Base-by-base conservation (phyloP, 2,329 filamentous ascomycete genomes). In the Ophiosphaerella korrae region DNA sequence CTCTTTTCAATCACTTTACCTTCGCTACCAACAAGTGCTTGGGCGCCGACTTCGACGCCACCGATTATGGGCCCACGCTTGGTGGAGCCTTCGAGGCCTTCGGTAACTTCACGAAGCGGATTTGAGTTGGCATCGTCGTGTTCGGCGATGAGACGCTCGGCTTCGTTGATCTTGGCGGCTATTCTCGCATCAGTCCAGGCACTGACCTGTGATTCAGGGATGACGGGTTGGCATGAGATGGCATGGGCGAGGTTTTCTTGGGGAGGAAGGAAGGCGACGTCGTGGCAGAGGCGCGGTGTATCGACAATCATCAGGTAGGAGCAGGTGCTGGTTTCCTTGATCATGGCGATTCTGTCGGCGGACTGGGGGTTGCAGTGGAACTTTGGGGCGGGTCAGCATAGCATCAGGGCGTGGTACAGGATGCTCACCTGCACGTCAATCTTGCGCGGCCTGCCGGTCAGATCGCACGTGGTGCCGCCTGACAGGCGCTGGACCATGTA, bases 301-400 rank as follows among this genome's bases (percentile, higher is more conserved):
- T 96, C 89, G 56, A 97, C 84, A 29, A 96, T 85, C 92, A 97
- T 96, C 46, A 96, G 80, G 70, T 97, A 97, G 11, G 90, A 86
- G 75, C 92, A 97, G 9, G 91, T 96, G 2, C 88, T 89, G 1
- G 93, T 85, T 72, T 97, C 92, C 73, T 96, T 96, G 75, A 97
- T 95, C 85, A 90, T 92, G 37, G 88, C 88, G 63, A 97, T 96
- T 41, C 88, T 85, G 70, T 96, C 88, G 40, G 78, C 80, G 2
- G 84, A 84, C 42, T 89, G 87, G 0, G 90, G 90, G 63, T 90
- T 88, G 76, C 92, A 96, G 65, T 88, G 86, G 59, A 86, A 88
- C 74, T 88, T 29, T 12, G 16, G 7, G 42, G 31, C 1, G 8
- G 29, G 38, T 63, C 41, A 61, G 48, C 24, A 53, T 35, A 23